phyloP scores from a whole-genome alignment of 805 yeast genomes.

The Saccharomycopsis sp. region DNA sequence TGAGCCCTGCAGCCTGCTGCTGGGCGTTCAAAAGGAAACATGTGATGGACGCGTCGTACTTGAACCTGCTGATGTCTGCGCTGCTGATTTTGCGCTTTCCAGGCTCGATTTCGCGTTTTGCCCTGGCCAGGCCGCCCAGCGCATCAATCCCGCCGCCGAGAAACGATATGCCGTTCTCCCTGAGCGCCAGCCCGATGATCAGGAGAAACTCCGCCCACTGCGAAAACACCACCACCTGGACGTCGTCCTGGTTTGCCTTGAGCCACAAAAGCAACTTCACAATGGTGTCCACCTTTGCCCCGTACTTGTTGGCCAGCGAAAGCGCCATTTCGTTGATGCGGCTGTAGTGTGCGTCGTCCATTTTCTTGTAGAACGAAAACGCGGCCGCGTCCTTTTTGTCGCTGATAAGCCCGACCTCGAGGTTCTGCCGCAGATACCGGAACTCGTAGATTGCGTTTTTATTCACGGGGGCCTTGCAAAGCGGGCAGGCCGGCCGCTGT shows the following conservation, averaged over 20 bases:
- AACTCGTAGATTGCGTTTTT: slow-evolving; percentile 58
- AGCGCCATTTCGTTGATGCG: slow-evolving; percentile 41
- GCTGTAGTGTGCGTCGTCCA: slow-evolving; percentile 35
- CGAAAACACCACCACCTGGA: slow-evolving; percentile 82
- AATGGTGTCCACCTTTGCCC: slow-evolving; percentile 82
- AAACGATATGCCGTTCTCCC: slow-evolving; percentile 46
- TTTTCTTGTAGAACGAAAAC: slow-evolving; percentile 27
- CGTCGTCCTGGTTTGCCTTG: slow-evolving; percentile 43
- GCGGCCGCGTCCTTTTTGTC: slow-evolving; percentile 23
- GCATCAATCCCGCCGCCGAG: slow-evolving; percentile 40
- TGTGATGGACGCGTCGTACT: slow-evolving; percentile 54
- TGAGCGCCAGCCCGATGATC: slow-evolving; percentile 60
- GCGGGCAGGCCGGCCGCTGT: slow-evolving; percentile 53
- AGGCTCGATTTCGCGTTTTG: background rate
- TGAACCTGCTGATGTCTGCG: slow-evolving; percentile 49
- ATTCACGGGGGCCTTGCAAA: slow-evolving; percentile 57
- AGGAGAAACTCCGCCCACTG: slow-evolving; percentile 78
- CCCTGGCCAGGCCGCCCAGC: background rate
- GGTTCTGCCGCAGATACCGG: slow-evolving; percentile 48
- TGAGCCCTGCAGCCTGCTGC: slow-evolving; percentile 85
- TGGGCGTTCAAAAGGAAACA: slow-evolving; percentile 82
- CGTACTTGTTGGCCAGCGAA: slow-evolving; percentile 43
- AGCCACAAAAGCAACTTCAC: slow-evolving; percentile 65
- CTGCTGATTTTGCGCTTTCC: background rate
- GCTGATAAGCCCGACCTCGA: slow-evolving; percentile 41